Conservation (phyloP, 768 basidiomycete species). For the Mycena alexandri region DNA sequence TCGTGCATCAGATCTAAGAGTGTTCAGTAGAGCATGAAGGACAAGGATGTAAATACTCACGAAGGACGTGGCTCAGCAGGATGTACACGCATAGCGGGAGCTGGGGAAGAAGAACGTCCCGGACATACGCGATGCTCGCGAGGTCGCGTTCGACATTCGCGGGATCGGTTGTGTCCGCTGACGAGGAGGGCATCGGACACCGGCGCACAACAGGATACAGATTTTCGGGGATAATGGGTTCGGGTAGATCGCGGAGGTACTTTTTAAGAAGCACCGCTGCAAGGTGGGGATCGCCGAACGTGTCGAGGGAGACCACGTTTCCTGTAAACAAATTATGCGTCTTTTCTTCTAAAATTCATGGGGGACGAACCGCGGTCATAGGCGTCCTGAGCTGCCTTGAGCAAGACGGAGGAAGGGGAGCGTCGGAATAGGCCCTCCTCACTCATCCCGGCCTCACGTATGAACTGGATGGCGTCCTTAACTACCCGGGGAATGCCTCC, state of each 20-base stretch:
- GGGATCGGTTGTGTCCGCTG: conserved; percentile 53
- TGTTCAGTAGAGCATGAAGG: background rate
- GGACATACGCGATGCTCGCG: conserved; percentile 72
- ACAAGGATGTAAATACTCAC: conserved; percentile 52
- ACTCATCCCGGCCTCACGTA: conserved; percentile 76
- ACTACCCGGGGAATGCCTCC: conserved; percentile 86
- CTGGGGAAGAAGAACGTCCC: conserved; percentile 74
- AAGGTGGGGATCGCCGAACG: conserved; percentile 81
- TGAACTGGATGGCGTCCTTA: conserved; percentile 78
- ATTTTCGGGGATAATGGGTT: conserved; percentile 80
- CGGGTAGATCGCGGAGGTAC: conserved; percentile 83
- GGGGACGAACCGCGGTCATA: conserved; percentile 79
- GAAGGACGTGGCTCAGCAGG: conserved; percentile 76
- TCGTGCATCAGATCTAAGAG: conserved; percentile 81
- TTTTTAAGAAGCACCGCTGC: conserved; percentile 91
- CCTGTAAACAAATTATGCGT: conserved; percentile 55
- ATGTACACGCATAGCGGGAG: conserved; percentile 81
- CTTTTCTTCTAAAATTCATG: background rate
- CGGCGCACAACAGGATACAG: conserved; percentile 74
- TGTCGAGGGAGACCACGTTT: conserved; percentile 82
- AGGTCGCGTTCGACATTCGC: conserved; percentile 57
- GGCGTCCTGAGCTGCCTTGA: conserved; percentile 83
- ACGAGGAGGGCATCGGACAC: conserved; percentile 66
- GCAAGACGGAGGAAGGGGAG: conserved; percentile 78
- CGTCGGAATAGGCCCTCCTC: conserved; percentile 87